Base-by-base conservation (phyloP, 345 rosid species). In the Gossypium bickii region DNA sequence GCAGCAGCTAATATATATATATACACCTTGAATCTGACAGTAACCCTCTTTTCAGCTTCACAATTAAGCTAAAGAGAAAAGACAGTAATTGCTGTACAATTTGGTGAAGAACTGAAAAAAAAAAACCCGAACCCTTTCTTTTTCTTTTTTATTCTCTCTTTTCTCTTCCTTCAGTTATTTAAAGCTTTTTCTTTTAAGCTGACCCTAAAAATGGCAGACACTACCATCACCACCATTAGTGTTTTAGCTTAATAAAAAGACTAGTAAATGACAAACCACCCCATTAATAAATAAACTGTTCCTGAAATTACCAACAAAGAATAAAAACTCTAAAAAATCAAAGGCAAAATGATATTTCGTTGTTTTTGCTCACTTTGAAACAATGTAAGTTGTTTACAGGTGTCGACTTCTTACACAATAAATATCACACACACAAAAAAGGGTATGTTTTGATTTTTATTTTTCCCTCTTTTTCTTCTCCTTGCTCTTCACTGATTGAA, bases 341-440 rank as follows among this genome's bases (percentile, higher is more conserved):
- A 53, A 57, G 9, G 67, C 38, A 51, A 74, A 9, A 5, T 2
- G 3, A 45, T 8, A 45, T 9, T 45, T 34, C 41, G 27, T 20
- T 20, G 11, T 58, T 58, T 58, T 22, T 10, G 69, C 86, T 81
- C 80, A 80, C 86, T 78, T 82, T 78, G 77, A 75, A 56, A 80
- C 81, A 80, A 71, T 76, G 82, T 60, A 53, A 77, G 62, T 13
- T 75, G 22, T 62, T 71, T 76, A 82, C 92, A 88, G 85, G 87
- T 88, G 94, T 90, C 89, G 82, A 81, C 75, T 83, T 83, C 77
- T 78, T 72, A 56, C 66, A 60, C 79, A 68, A 43, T 56, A 59
- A 70, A 52, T 52, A 69, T 67, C 74, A 59, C 62, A 72, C 24
- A 75, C 4, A 18, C 9, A 9, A 51, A 10, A n/a, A 18, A 55